Base-by-base conservation (phyloP, 2,329 filamentous ascomycete genomes). In the Tolypocladium cylindrosporum region DNA sequence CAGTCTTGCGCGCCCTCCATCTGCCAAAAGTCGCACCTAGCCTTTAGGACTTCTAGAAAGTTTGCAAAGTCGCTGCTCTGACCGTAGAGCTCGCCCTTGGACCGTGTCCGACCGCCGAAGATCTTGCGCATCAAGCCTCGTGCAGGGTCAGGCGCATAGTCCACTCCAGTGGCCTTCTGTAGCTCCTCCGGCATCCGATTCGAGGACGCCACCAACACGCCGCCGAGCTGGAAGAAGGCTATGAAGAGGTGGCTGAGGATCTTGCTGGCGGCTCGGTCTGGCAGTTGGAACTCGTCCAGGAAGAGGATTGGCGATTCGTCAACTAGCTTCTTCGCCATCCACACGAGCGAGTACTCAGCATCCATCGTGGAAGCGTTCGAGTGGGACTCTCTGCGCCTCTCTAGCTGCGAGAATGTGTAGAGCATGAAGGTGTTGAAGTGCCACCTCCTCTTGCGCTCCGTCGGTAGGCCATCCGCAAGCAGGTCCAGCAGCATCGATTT, bases 371-470 rank as follows among this genome's bases (percentile, higher is more conserved):
- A 9, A 3, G 56, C 36, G 16, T 63, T 58, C 2, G 64, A 61
- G 1, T 67, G 65, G 5, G 69, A 64, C 58, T 74, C 76, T 64
- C 89, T 78, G 51, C 89, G 79, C 14, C 79, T 75, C 64, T 93
- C 90, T 1, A 94, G 76, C 55, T 86, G 85, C 1, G 88, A 86
- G 53, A 92, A 79, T 0, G 84, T 85, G 63, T 92, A 86, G 10
- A 93, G 76, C 88, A 94, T 94, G 65, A 94, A 94, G 0, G 88
- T 91, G 68, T 90, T 91, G 72, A 91, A 94, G 68, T 93, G 90
- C 85, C 87, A 91, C 60, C 89, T 77, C 64, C 81, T 78, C 74
- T 93, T 93, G 66, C 85, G 86, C 51, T 79, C 75, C 19, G 84
- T 91, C 1, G 90, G 90, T 4, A 94, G 73, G 55, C 87, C 88